Conservation (phyloP, 257 asterid genomes). For the Nicotiana tomentosiformis region DNA sequence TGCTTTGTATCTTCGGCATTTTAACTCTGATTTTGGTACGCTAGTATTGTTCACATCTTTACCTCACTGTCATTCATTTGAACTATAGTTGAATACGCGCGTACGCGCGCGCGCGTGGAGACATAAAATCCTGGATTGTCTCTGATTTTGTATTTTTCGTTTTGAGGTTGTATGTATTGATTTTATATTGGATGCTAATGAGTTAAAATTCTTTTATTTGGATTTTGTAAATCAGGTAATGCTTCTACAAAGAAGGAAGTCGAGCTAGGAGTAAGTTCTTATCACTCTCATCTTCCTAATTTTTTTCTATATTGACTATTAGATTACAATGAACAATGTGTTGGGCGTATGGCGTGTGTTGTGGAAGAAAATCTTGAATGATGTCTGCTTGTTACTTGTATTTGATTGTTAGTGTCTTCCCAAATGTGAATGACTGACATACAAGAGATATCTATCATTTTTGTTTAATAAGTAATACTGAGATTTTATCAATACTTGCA, state of each 20-base stretch:
- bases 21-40: not conserved
- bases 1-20: not conserved
- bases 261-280: not conserved
- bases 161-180: too few species aligned
- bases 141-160: too few species aligned
- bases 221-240: too few species aligned
- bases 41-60: not conserved
- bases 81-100: not conserved
- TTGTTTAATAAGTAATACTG: too few species aligned
- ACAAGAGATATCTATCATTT: not conserved
- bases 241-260: not conserved
- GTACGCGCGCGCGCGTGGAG: too few species aligned
- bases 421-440: not conserved
- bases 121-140: too few species aligned
- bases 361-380: not conserved
- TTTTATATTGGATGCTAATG: too few species aligned
- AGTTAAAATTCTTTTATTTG: too few species aligned
- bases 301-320: not conserved
- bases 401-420: not conserved
- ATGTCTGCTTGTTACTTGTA: not conserved
- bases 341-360: not conserved
- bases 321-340: not conserved
- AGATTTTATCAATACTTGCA: not conserved
- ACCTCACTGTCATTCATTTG: not conserved
- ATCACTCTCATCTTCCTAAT: not conserved